A percentile compares a stretch with the other conserved stretches of the same genome.
These are phyloP conservation scores for Globisporangium splendens DNA, from an alignment of 352 stramenopile genomes.

Conservation along the genomic window DNA sequence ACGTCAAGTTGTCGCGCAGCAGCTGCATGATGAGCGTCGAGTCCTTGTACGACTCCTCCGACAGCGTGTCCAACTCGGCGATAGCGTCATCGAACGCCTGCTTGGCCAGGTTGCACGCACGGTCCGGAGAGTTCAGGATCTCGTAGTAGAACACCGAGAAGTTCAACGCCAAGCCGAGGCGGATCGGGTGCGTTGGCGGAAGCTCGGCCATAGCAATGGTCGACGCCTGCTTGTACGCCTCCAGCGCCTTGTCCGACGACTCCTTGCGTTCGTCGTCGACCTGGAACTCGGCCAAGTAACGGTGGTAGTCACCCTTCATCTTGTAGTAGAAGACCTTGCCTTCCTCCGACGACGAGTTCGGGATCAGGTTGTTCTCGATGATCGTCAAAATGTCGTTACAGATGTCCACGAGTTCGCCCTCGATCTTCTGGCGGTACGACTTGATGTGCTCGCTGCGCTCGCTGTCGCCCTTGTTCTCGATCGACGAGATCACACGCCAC, in stretches of 20 bases:
- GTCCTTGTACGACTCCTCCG: conserved; percentile 99
- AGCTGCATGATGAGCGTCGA: conserved; percentile 99
- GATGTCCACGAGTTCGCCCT: conserved; percentile 94
- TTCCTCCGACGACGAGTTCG: conserved; percentile 97
- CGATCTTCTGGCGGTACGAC: conserved; percentile 97
- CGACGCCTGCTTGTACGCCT: conserved; percentile 90
- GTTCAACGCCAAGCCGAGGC: conserved; percentile 98
- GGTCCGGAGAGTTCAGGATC: conserved; percentile 96
- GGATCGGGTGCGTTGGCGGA: conserved; percentile 91
- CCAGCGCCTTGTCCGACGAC: conserved; percentile 80
- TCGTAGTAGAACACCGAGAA: conserved; percentile 99
- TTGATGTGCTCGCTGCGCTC: conserved; percentile 85
- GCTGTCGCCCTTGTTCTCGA: conserved; percentile 97
- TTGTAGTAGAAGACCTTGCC: conserved; percentile 99
- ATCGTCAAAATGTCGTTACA: conserved; percentile 98
- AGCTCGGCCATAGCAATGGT: conserved; percentile 36
- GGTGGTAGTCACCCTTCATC: conserved; percentile 99
- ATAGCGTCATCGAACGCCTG: conserved; percentile 99
- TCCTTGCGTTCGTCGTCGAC: conserved; percentile 95
- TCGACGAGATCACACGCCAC: conserved; percentile 98
- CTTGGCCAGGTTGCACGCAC: conserved; percentile 92
- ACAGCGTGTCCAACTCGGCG: conserved; percentile 98
- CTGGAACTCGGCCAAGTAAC: conserved; percentile 99
- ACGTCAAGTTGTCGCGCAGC: conserved; percentile 98
- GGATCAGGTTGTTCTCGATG: conserved; percentile 96